Conservation (phyloP, 805 yeast genomes). For the Yarrowia bubula region DNA sequence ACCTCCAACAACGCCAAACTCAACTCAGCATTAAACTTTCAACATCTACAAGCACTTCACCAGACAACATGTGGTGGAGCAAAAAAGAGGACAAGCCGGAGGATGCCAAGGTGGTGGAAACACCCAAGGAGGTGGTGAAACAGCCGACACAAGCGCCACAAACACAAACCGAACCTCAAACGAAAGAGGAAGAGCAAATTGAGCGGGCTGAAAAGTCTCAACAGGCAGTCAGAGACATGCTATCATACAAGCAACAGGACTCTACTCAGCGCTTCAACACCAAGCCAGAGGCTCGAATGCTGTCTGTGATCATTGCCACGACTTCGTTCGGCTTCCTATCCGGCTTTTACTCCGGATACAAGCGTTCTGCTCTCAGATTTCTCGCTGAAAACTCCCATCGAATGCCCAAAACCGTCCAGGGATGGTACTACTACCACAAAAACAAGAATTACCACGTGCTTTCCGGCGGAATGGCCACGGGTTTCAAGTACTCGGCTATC, state of each 20-base stretch:
- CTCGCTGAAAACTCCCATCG: conserved; percentile 82
- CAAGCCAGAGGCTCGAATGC: conserved; percentile 22
- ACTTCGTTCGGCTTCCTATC: conserved; percentile 35
- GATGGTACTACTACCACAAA: conserved; percentile 87
- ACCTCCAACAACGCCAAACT: neutral
- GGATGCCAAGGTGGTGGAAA: neutral
- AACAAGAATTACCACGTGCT: conserved; percentile 74
- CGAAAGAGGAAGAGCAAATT: neutral
- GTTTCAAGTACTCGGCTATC: conserved; percentile 46
- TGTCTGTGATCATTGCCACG: conserved; percentile 26
- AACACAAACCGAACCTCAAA: neutral
- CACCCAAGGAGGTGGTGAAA: neutral
- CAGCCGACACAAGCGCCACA: neutral
- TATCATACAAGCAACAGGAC: conserved; percentile 17
- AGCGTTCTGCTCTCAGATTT: conserved; percentile 54
- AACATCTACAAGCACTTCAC: neutral
- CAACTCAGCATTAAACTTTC: neutral
- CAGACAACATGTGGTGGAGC: conserved; percentile 14
- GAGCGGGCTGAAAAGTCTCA: conserved; percentile 5
- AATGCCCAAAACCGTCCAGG: conserved; percentile 71
- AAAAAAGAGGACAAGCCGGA: conserved; percentile 15
- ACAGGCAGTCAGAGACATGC: conserved; percentile 10
- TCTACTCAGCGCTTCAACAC: conserved; percentile 24
- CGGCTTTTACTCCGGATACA: conserved; percentile 63
- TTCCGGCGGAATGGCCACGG: conserved; percentile 52